Evolutionary conservation across 139 green algal species (phyloP).

Genomic region (Trebouxia sp.): DNA sequence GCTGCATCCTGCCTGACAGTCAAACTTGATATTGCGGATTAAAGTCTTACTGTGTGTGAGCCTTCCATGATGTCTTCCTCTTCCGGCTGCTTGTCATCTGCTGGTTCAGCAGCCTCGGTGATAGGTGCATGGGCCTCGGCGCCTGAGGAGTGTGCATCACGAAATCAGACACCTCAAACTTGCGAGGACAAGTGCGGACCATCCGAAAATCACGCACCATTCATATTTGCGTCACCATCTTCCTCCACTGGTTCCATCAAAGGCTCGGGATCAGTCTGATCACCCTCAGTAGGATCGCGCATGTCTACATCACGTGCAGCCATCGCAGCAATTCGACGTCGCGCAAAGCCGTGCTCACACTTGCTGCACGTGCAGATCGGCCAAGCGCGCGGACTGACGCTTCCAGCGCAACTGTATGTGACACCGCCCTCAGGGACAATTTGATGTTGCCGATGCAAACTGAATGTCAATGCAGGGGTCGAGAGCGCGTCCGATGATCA

Average conservation of each 20-base stretch:
- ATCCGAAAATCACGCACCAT: conserved; percentile 25
- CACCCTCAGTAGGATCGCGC: neutral
- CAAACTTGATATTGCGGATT: no score
- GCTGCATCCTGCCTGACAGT: neutral
- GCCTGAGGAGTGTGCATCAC: neutral
- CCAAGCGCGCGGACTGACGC: no score
- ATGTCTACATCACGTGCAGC: conserved; percentile 14
- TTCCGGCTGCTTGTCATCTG: neutral
- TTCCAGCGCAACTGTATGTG: no score
- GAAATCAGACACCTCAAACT: no score
- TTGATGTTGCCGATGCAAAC: no score
- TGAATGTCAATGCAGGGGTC: no score
- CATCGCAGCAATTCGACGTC: neutral
- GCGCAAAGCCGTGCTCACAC: neutral
- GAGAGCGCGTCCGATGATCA: no score
- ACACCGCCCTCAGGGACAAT: no score
- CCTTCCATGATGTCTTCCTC: conserved; percentile 23
- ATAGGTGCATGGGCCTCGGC: neutral
- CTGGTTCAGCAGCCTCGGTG: neutral
- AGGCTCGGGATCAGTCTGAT: conserved; percentile 6
- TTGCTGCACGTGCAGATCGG: no score
- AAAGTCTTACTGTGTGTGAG: neutral
- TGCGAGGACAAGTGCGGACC: no score
- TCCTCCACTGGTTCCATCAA: conserved; percentile 32
- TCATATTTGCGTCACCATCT: conserved; percentile 9